phyloP scores from a whole-genome alignment of 2,329 filamentous ascomycete genomes.

The Nemania sp. region DNA sequence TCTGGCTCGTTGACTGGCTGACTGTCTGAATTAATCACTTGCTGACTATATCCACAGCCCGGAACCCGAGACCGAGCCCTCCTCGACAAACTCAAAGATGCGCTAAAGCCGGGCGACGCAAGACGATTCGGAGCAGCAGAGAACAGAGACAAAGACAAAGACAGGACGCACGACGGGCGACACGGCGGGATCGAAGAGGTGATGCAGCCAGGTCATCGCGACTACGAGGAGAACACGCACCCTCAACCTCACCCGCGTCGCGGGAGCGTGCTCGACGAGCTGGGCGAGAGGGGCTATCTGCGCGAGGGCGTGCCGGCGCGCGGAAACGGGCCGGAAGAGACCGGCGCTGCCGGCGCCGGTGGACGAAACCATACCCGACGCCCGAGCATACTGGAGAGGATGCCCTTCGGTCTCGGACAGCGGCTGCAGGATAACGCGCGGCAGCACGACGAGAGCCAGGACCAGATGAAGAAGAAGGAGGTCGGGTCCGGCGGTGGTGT shows the following conservation, averaged over 20 bases:
- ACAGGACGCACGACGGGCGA: conserved; percentile 12
- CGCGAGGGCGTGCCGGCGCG: neutral
- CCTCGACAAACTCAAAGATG: conserved; percentile 25
- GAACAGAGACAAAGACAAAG: too few relatives aligned
- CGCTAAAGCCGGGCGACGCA: conserved; percentile 23
- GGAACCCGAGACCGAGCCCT: conserved; percentile 20
- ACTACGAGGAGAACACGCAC: conserved; percentile 11
- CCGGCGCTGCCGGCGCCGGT: neutral
- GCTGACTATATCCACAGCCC: conserved; percentile 1
- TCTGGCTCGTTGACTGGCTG: too few relatives aligned
- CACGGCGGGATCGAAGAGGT: conserved; percentile 17
- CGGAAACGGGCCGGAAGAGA: neutral
- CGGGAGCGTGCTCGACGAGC: neutral
- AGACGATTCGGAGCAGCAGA: neutral
- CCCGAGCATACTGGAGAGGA: neutral
- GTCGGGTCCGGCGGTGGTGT: too few relatives aligned
- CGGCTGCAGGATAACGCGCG: neutral
- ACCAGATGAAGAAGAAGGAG: neutral
- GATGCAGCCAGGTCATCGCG: conserved; percentile 18
- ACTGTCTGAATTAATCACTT: too few relatives aligned
- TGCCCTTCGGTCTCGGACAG: neutral
- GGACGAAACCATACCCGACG: too few relatives aligned
- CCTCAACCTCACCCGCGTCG: neutral
- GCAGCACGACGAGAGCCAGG: neutral
- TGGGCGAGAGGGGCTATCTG: neutral